These are phyloP conservation scores for Penicillium maclennaniae DNA, from an alignment of 495 filamentous ascomycete species.

Conservation along the genomic window DNA sequence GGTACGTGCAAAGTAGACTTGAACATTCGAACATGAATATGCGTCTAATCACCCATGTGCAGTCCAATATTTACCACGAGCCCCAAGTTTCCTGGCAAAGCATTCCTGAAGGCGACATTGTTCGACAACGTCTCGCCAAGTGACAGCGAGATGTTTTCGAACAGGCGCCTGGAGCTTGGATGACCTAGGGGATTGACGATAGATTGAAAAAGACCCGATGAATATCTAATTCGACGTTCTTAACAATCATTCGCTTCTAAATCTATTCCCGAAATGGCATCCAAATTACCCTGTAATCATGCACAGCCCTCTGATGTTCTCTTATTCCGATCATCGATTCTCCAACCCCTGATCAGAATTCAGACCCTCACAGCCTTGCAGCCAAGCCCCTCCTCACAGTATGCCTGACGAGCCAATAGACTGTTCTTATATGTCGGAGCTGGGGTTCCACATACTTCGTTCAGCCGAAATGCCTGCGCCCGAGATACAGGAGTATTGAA, in stretches of 20 bases:
- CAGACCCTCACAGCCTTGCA: too few relatives aligned
- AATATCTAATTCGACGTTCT: not conserved
- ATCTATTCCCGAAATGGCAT: too few relatives aligned
- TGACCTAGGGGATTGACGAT: not conserved
- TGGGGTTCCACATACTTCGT: too few relatives aligned
- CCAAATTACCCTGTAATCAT: too few relatives aligned
- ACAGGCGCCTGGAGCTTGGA: slow-evolving; percentile 8
- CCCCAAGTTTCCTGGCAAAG: slow-evolving; percentile 17
- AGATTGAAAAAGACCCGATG: not conserved
- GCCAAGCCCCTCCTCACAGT: too few relatives aligned
- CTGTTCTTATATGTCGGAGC: too few relatives aligned
- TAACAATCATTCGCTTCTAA: too few relatives aligned
- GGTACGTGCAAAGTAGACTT: slow-evolving; percentile 5
- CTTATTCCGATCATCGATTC: too few relatives aligned
- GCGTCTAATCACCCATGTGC: not conserved
- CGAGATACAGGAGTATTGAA: not conserved
- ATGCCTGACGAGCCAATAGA: too few relatives aligned
- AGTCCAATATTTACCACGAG: slow-evolving; percentile 20
- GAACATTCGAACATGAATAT: not conserved
- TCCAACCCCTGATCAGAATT: too few relatives aligned
- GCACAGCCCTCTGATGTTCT: too few relatives aligned
- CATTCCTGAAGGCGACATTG: slow-evolving; percentile 25
- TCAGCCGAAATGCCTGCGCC: too few relatives aligned
- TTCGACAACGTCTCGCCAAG: slow-evolving; percentile 21
- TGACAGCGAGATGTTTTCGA: slow-evolving; percentile 13